Conservation (phyloP, 2,329 filamentous ascomycete genomes). For the Leptosphaerulina australis region DNA sequence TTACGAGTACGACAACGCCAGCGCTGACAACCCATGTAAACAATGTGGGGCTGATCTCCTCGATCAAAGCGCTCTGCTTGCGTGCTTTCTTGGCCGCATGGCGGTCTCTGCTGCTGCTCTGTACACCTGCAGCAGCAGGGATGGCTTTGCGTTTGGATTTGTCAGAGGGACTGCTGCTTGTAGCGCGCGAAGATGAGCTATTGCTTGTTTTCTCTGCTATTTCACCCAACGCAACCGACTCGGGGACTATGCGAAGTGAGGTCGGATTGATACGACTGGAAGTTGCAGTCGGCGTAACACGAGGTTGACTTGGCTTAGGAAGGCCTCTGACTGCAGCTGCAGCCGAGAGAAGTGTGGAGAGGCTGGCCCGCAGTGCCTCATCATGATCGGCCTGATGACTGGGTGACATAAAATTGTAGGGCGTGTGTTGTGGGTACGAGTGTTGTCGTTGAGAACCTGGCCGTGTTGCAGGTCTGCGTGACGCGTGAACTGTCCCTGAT, state of each 20-base stretch:
- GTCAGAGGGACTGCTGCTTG: constrained; percentile 42
- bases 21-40: constrained; percentile 71
- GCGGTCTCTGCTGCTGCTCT: constrained; percentile 53
- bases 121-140: constrained; percentile 34
- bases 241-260: constrained; percentile 64
- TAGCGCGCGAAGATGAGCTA: constrained; percentile 35
- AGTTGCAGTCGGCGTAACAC: constrained; percentile 41
- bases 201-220: constrained; percentile 37
- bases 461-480: constrained; percentile 42
- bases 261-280: constrained; percentile 55
- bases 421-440: constrained; percentile 58
- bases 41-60: constrained; percentile 62
- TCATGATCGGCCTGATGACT: constrained; percentile 87
- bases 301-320: constrained; percentile 63
- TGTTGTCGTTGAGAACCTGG: constrained; percentile 47
- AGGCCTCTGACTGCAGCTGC: constrained; percentile 86
- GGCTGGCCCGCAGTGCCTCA: constrained; percentile 84
- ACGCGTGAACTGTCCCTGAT: constrained; percentile 57
- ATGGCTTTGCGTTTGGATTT: constrained; percentile 56
- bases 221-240: constrained; percentile 63
- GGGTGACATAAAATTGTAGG: constrained; percentile 73
- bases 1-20: constrained; percentile 67
- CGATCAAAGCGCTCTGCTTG: constrained; percentile 41
- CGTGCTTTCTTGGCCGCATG: constrained; percentile 54
- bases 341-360: constrained; percentile 95